Base-by-base conservation (phyloP, 2,329 filamentous ascomycete species). In the Colletotrichum lentis region DNA sequence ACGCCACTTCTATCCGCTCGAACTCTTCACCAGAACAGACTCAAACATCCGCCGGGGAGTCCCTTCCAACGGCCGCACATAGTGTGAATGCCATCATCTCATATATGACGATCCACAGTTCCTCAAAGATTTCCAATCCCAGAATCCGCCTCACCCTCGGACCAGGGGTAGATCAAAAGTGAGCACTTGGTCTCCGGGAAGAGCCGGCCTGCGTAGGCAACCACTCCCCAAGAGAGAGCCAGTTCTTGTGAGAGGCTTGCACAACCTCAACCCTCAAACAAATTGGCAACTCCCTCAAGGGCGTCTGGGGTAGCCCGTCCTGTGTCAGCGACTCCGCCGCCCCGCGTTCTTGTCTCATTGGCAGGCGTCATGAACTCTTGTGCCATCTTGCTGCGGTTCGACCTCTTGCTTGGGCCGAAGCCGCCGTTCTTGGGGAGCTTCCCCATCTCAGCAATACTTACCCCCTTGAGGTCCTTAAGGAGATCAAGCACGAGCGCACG, bases 371-470 rank as follows among this genome's bases (percentile, higher is more conserved):
- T 88, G 72, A 90, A 91, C 65, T 86, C 84, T 74, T 90, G 87
- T 5, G 87, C 86, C 88, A 91, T 86, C 76, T 86, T 86, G 71
- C 84, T 87, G 41, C 86, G 79, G 6, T 75, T 74, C 22, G 80
- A 75, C 71, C 80, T 85, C 75, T 84, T 85, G 75, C 70, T 77
- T 55, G 77, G 76, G 41, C 71, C 75, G 37, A 81, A 75, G 16
- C 80, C 80, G 14, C 79, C 79, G 53, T 81, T 84, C 77, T 88
- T 88, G 59, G 80, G 83, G 7, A 99, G 88, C 78, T 93, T 96
- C 31, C 96, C 96, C 82, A 96, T 91, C 79, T 99, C 96, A 8
- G 94, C 92, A 64, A 99, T 92, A 73, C 94, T 95, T 6, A 98
- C 90, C 0, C 96, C 96, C 72, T 97, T 90, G 7, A 99, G 85